A percentile compares a stretch with the other conserved stretches of the same genome.
Evolutionary conservation across 371 early-diverging fungal species (phyloP).

Genomic region (Mortierella sp.): DNA sequence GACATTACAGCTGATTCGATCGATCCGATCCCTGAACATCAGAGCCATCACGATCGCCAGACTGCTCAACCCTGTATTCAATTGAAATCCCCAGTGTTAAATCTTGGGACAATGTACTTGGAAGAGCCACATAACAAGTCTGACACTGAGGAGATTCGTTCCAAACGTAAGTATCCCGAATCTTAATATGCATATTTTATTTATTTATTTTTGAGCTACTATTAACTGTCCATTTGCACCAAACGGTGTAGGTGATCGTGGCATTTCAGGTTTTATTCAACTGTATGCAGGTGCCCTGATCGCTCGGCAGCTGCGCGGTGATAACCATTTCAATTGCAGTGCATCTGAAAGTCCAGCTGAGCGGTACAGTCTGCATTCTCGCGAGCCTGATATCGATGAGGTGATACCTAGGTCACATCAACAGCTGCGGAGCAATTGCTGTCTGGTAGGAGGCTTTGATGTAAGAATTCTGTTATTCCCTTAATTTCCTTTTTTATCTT

Average conservation of each 20-base stretch:
- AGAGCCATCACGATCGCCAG: neutral
- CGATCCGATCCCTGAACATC: neutral
- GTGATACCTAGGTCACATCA: neutral
- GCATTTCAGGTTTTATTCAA: neutral
- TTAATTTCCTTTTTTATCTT: too few species aligned
- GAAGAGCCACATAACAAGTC: neutral
- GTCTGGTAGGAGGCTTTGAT: neutral
- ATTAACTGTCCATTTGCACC: too few species aligned
- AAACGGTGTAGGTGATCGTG: neutral
- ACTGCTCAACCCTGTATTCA: neutral
- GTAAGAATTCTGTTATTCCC: neutral
- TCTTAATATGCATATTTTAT: too few species aligned
- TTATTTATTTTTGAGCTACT: too few species aligned
- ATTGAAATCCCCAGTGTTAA: neutral
- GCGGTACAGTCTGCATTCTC: neutral
- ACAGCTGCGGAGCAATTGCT: neutral
- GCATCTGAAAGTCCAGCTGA: neutral
- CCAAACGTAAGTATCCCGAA: neutral
- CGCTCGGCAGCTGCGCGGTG: neutral
- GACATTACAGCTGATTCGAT: too few species aligned
- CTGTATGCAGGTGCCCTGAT: neutral
- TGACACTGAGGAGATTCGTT: neutral
- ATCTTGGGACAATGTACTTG: neutral
- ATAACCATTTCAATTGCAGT: too few species aligned
- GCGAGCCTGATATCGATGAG: neutral